Evolutionary conservation across 2,329 filamentous ascomycete genomes (phyloP).

Genomic region (Aureobasidium mangrovei): DNA sequence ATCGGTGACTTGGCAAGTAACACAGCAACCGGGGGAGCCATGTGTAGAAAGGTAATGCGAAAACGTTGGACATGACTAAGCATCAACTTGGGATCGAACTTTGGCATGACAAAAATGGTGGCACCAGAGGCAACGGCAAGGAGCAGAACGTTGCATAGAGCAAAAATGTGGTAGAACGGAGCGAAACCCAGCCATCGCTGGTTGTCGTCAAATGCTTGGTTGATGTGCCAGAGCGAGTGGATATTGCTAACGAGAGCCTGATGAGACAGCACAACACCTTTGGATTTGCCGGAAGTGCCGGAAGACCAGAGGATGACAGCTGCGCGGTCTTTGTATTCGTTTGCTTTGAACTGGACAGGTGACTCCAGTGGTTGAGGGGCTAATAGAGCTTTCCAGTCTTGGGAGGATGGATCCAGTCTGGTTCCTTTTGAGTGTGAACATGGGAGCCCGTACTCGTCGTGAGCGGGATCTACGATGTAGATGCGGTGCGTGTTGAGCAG

Average conservation of each 20-base stretch:
- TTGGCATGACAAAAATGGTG: conserved; percentile 40
- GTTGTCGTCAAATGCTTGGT: conserved; percentile 2
- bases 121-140: conserved; percentile 39
- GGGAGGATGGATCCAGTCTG: not conserved
- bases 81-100: conserved; percentile 37
- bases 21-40: conserved; percentile 37
- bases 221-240: conserved; percentile 11
- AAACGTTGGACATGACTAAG: conserved; percentile 33
- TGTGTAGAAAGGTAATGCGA: conserved; percentile 40
- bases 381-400: conserved; percentile 9
- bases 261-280: conserved; percentile 27
- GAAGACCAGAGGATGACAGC: conserved; percentile 35
- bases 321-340: not conserved
- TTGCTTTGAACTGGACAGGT: not conserved
- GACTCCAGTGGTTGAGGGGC: not conserved
- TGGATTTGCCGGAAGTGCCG: conserved; percentile 40
- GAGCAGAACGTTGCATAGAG: conserved; percentile 38
- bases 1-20: conserved; percentile 22
- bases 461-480: conserved; percentile 5
- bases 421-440: not conserved
- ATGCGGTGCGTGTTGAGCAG: not conserved
- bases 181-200: conserved; percentile 27
- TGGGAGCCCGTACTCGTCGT: conserved; percentile 12
- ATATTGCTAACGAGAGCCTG: conserved; percentile 8
- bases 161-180: conserved; percentile 47